phyloP scores from a whole-genome alignment of 495 filamentous ascomycete genomes.

The Monascus purpureus region DNA sequence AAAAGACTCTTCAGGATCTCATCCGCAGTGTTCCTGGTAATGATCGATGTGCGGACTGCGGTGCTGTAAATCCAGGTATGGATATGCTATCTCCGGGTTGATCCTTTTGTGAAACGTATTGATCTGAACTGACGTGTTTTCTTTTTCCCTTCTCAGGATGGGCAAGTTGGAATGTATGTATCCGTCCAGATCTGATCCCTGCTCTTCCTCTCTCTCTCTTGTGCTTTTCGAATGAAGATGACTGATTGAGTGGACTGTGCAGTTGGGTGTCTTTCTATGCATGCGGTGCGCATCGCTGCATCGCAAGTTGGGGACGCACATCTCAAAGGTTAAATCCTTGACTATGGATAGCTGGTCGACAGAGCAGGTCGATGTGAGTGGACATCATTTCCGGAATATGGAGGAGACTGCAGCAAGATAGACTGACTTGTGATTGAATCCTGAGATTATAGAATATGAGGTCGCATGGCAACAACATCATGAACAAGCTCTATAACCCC shows the following conservation, averaged over 20 bases:
- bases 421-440: slow-evolving; percentile 10
- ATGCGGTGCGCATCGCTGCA: slow-evolving; percentile 94
- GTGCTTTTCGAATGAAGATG: not conserved
- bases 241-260: not conserved
- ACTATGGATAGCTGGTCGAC: slow-evolving; percentile 94
- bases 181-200: not conserved
- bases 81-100: slow-evolving; percentile 4
- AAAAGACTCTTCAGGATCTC: slow-evolving; percentile 79
- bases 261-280: slow-evolving; percentile 94
- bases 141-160: slow-evolving; percentile 45
- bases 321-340: slow-evolving; percentile 95
- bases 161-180: slow-evolving; percentile 96
- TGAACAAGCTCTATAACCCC: slow-evolving; percentile 82
- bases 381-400: not conserved
- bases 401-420: not conserved
- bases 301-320: slow-evolving; percentile 92
- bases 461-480: slow-evolving; percentile 68
- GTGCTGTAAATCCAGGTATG: slow-evolving; percentile 80
- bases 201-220: not conserved
- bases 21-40: slow-evolving; percentile 81
- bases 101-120: not conserved
- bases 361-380: slow-evolving; percentile 84
- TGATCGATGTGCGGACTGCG: slow-evolving; percentile 89
- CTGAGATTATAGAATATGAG: slow-evolving; percentile 83
- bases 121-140: not conserved